Evolutionary conservation across 257 asterid species (phyloP).

Genomic region (Misopates orontium): DNA sequence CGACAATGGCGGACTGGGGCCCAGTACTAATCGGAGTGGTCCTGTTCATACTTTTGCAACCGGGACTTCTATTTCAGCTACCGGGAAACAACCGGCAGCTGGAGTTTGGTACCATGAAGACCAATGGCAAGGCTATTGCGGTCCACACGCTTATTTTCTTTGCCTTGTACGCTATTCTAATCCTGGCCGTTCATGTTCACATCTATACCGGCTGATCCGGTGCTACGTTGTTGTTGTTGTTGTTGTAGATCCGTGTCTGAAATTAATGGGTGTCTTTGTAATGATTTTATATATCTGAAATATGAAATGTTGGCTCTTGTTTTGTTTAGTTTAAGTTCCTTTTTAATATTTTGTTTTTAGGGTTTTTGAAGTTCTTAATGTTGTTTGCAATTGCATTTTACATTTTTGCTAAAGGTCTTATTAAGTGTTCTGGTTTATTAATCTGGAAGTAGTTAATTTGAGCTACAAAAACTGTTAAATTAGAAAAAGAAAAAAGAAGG

Average conservation of each 20-base stretch:
- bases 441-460: no score
- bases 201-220: slow-evolving; percentile 71
- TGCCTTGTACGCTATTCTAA: slow-evolving; percentile 61
- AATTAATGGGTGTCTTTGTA: not conserved
- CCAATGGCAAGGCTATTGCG: slow-evolving; percentile 79
- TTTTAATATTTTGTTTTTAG: no score
- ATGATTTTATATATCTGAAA: not conserved
- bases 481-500: no score
- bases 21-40: slow-evolving; percentile 81
- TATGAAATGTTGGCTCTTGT: no score
- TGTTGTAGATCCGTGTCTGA: not conserved
- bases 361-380: no score
- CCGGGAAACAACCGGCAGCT: slow-evolving; percentile 65
- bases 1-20: slow-evolving; percentile 84
- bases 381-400: no score
- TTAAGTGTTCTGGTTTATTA: no score
- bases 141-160: slow-evolving; percentile 84
- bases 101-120: slow-evolving; percentile 82
- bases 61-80: slow-evolving; percentile 70
- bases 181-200: slow-evolving; percentile 75
- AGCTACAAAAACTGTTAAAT: no score
- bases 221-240: not conserved
- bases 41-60: slow-evolving; percentile 70
- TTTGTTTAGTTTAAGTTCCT: no score
- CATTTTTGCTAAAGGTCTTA: no score